Percentiles rank a stretch among this genome's conserved stretches.
Conservation (phyloP, 371 early-diverging fungal species). For the Smittium culicis region DNA sequence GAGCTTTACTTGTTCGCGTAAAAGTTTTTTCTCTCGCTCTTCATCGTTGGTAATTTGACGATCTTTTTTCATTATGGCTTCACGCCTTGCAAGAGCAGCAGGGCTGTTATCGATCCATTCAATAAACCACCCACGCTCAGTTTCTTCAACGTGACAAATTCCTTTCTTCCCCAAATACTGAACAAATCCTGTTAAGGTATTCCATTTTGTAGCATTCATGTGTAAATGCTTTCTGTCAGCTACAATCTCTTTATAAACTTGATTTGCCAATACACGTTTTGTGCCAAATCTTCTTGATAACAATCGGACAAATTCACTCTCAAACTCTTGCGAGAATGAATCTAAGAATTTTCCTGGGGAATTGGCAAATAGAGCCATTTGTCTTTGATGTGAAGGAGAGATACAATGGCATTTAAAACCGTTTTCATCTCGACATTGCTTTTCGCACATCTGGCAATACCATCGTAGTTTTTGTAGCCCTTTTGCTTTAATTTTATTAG, state of each 20-base stretch:
- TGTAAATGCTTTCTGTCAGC: conserved; percentile 78
- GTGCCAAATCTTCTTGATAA: conserved; percentile 66
- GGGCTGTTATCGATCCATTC: conserved; percentile 85
- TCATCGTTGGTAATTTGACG: conserved; percentile 67
- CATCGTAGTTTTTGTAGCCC: conserved; percentile 86
- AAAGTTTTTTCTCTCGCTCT: conserved; percentile 55
- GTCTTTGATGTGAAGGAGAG: conserved; percentile 85
- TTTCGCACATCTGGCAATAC: conserved; percentile 91
- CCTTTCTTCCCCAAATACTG: conserved; percentile 73
- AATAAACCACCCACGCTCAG: conserved; percentile 78
- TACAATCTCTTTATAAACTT: conserved; percentile 92
- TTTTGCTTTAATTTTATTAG: conserved; percentile 78
- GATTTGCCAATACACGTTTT: conserved; percentile 72
- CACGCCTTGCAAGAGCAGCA: conserved; percentile 60
- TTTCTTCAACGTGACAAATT: conserved; percentile 72
- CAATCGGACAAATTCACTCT: conserved; percentile 49
- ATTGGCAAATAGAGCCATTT: conserved; percentile 81
- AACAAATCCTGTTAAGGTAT: conserved; percentile 69
- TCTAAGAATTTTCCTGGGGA: conserved; percentile 52
- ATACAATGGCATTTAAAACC: conserved; percentile 90
- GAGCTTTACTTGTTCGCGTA: conserved; percentile 68
- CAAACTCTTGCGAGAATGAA: conserved; percentile 58
- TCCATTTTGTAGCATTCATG: conserved; percentile 93
- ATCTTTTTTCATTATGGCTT: conserved; percentile 71
- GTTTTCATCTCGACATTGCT: conserved; percentile 86